Conservation (phyloP, 805 yeast genomes). For the Lipomyces yamadae region DNA sequence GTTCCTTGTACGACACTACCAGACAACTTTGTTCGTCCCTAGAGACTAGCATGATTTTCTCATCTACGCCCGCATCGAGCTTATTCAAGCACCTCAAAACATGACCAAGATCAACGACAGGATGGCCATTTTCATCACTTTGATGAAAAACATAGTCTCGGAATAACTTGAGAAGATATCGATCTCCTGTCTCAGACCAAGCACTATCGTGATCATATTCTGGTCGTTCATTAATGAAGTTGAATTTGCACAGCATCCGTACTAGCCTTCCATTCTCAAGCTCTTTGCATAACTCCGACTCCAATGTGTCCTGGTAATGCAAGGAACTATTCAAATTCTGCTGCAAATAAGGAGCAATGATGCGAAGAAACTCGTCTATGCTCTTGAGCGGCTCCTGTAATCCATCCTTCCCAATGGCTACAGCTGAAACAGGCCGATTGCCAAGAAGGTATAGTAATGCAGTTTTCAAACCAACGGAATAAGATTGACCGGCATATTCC, state of each 20-base stretch:
- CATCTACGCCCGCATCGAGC: conserved; percentile 90
- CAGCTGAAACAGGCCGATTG: conserved; percentile 8
- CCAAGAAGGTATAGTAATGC: conserved; percentile 25
- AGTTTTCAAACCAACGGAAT: conserved; percentile 27
- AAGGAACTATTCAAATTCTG: conserved; percentile 39
- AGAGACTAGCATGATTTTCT: conserved; percentile 76
- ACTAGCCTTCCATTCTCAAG: conserved; percentile 88
- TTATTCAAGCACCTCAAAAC: conserved; percentile 81
- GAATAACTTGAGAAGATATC: conserved; percentile 74
- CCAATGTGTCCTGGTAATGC: conserved; percentile 43
- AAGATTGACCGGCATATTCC: conserved; percentile 23
- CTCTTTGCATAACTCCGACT: conserved; percentile 60
- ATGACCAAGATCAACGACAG: conserved; percentile 80
- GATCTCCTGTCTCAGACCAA: conserved; percentile 78
- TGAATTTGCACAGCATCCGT: conserved; percentile 78
- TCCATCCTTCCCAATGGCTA: conserved; percentile 6
- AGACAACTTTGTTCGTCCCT: conserved; percentile 85
- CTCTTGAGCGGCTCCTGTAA: conserved; percentile 23
- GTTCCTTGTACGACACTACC: conserved; percentile 81
- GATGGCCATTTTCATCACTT: conserved; percentile 73
- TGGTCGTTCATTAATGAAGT: conserved; percentile 75
- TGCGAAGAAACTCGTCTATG: conserved; percentile 38
- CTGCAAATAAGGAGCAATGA: conserved; percentile 41
- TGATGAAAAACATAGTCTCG: conserved; percentile 87
- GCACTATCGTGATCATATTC: conserved; percentile 60